Evolutionary conservation across 257 asterid genomes (phyloP).

Genomic region (Craterostigma plantagineum): DNA sequence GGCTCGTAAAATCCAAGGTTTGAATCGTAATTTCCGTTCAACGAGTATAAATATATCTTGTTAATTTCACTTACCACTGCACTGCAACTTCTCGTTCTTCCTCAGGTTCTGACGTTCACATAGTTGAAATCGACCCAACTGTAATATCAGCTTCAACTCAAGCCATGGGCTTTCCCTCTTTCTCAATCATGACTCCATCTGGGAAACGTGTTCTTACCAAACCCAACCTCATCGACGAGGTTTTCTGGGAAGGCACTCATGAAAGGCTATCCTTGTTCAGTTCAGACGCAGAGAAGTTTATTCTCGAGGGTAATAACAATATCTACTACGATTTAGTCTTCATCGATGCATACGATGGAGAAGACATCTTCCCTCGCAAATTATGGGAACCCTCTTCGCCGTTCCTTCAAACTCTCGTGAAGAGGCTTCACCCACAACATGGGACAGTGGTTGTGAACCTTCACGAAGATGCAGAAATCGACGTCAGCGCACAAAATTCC

Average conservation of each 20-base stretch:
- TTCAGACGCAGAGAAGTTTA: constrained; percentile 66
- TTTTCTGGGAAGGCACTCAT: constrained; percentile 64
- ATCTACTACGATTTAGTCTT: constrained; percentile 55
- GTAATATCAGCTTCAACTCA: constrained; percentile 65
- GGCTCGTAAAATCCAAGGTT: constrained; percentile 64
- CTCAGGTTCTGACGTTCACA: constrained; percentile 57
- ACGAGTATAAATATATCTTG: background rate
- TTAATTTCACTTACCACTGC: background rate
- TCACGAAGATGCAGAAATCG: constrained; percentile 39
- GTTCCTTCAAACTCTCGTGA: constrained; percentile 35
- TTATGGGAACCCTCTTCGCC: constrained; percentile 55
- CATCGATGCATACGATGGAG: constrained; percentile 78
- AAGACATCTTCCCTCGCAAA: constrained; percentile 56
- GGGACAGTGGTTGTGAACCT: constrained; percentile 81
- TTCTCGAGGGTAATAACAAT: constrained; percentile 22
- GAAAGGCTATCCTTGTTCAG: constrained; percentile 44
- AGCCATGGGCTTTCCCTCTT: constrained; percentile 88
- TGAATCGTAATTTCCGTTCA: constrained; percentile 3
- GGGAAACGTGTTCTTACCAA: constrained; percentile 25
- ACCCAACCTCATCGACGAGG: constrained; percentile 24
- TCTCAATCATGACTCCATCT: constrained; percentile 34
- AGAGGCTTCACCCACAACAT: constrained; percentile 51
- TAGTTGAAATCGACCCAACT: constrained; percentile 68
- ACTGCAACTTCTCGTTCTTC: background rate
- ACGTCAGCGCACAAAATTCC: constrained; percentile 8